Evolutionary conservation across 352 stramenopile species (phyloP).

Genomic region (Pythium aristosporum): DNA sequence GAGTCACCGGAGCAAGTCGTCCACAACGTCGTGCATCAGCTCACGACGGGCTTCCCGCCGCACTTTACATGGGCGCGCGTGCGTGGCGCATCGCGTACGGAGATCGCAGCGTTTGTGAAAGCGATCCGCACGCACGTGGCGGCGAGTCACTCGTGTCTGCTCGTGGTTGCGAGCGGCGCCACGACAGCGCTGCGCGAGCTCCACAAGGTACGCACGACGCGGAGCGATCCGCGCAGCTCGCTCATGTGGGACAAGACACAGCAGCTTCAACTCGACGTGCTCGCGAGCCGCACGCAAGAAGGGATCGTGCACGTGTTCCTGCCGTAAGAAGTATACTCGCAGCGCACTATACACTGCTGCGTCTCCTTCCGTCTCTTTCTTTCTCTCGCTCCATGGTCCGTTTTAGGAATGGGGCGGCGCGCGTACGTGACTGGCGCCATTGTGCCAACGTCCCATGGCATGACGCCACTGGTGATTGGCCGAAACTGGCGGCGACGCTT

Average conservation of each 20-base stretch:
- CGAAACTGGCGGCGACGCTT: conserved; percentile 20
- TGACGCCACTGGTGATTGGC: conserved; percentile 13
- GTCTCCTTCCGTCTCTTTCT: neutral
- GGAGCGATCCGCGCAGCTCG: conserved; percentile 68
- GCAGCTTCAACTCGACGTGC: conserved; percentile 54
- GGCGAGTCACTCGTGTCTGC: conserved; percentile 42
- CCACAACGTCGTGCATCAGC: conserved; percentile 61
- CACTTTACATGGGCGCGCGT: conserved; percentile 77
- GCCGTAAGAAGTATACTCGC: conserved; percentile 25
- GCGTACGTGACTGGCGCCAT: neutral
- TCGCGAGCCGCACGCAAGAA: conserved; percentile 48
- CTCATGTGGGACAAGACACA: conserved; percentile 77
- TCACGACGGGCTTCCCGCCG: conserved; percentile 80
- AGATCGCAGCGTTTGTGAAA: conserved; percentile 37
- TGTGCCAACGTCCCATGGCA: neutral
- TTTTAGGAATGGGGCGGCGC: neutral
- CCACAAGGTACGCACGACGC: conserved; percentile 77
- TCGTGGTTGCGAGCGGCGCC: conserved; percentile 55
- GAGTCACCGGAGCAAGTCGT: conserved; percentile 51
- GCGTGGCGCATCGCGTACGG: conserved; percentile 40
- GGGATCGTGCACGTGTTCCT: conserved; percentile 67
- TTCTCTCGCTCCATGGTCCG: neutral
- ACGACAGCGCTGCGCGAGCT: conserved; percentile 60
- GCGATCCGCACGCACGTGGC: conserved; percentile 50
- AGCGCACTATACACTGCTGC: conserved; percentile 2